These are phyloP conservation scores for Apiotrichum gracile DNA, from an alignment of 1,284 basidiomycete species.

Conservation along the genomic window DNA sequence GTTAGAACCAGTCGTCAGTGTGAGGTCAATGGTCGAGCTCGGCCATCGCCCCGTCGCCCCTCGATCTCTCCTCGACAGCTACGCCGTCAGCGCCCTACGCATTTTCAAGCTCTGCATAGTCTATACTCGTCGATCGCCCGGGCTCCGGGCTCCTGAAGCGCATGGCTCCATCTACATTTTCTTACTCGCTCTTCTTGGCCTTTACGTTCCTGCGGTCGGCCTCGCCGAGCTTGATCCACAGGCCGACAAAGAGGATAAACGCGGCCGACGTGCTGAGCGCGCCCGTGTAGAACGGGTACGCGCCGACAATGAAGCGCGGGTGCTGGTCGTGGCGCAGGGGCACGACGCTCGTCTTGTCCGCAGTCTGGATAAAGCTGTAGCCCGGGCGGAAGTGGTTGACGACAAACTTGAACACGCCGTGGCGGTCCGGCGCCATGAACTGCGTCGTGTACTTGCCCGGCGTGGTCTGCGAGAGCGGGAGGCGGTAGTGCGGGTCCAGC, in stretches of 20 bases:
- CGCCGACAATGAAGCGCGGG: constrained; percentile 85
- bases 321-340: constrained; percentile 93
- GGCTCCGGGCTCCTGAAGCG: too few relatives aligned
- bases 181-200: constrained; percentile 27
- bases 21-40: too few relatives aligned
- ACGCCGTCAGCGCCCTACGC: too few relatives aligned
- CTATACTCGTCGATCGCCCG: background rate
- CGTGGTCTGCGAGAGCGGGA: constrained; percentile 50
- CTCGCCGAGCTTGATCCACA: constrained; percentile 71
- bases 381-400: constrained; percentile 83
- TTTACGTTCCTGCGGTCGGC: constrained; percentile 44
- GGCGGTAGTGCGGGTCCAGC: constrained; percentile 89
- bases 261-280: constrained; percentile 77
- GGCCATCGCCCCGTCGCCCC: too few relatives aligned
- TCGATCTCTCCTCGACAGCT: too few relatives aligned
- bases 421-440: constrained; percentile 86
- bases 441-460: constrained; percentile 59
- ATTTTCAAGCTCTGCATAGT: too few relatives aligned
- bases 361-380: constrained; percentile 64
- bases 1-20: too few relatives aligned
- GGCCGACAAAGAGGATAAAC: constrained; percentile 72
- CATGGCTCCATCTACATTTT: background rate
- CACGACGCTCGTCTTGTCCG: constrained; percentile 76
- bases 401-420: constrained; percentile 96
- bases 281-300: constrained; percentile 90